Evolutionary conservation across 371 early-diverging fungal species (phyloP).

Genomic region (Zychaea mexicana): DNA sequence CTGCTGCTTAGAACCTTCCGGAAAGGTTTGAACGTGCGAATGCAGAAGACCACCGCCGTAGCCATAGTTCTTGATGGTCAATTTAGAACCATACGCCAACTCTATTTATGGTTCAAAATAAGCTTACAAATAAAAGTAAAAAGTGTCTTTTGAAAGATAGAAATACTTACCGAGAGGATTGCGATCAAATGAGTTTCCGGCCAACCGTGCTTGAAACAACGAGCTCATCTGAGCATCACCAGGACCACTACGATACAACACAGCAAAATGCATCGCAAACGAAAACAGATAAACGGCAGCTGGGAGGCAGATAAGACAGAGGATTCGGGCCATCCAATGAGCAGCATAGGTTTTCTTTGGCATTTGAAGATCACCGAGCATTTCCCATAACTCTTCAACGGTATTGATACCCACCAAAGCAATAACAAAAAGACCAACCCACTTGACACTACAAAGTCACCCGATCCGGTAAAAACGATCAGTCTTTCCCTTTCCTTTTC

Average conservation of each 20-base stretch:
- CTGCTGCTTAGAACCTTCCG: conserved; percentile 93
- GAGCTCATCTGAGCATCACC: conserved; percentile 99
- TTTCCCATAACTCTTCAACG: conserved; percentile 91
- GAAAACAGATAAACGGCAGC: conserved; percentile 85
- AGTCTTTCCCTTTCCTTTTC: neutral
- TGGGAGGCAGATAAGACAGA: conserved; percentile 89
- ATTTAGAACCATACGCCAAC: conserved; percentile 90
- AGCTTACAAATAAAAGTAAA: neutral
- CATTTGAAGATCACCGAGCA: conserved; percentile 85
- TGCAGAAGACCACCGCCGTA: conserved; percentile 97
- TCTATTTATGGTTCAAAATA: conserved; percentile 52
- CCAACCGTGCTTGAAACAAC: conserved; percentile 94
- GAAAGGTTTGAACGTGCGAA: conserved; percentile 95
- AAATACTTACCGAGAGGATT: conserved; percentile 83
- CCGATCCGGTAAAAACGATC: neutral
- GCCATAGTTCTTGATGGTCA: conserved; percentile 88
- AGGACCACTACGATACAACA: conserved; percentile 86
- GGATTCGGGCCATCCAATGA: conserved; percentile 82
- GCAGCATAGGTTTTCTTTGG: conserved; percentile 69
- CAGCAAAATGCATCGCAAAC: conserved; percentile 92
- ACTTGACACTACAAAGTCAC: conserved; percentile 84
- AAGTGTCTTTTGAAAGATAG: neutral
- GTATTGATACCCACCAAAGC: conserved; percentile 96
- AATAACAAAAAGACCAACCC: conserved; percentile 98
- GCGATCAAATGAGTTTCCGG: conserved; percentile 77